Percentiles rank a stretch among this genome's conserved stretches.
Evolutionary conservation across 2,329 filamentous ascomycete species (phyloP).

Genomic region (Scytalidium lignicola): DNA sequence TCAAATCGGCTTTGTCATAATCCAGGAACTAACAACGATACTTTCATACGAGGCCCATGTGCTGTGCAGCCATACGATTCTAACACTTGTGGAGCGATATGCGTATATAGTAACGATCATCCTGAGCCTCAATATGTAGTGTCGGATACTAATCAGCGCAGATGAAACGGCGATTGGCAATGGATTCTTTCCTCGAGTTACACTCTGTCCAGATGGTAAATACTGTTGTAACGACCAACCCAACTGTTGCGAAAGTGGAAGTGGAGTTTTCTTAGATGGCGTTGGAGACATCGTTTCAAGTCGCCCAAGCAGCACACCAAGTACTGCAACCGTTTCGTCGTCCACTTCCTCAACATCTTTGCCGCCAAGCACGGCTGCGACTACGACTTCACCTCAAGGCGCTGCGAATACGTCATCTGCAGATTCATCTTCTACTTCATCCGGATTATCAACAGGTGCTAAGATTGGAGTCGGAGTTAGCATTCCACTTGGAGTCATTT

Average conservation of each 20-base stretch:
- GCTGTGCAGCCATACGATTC: background rate
- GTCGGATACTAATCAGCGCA: background rate
- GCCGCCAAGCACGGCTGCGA: background rate
- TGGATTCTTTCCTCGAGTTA: constrained; percentile 2
- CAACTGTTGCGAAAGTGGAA: constrained; percentile 1
- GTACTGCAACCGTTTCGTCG: background rate
- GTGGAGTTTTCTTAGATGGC: constrained; percentile 1
- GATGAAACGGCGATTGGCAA: constrained; percentile 1
- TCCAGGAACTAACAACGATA: background rate
- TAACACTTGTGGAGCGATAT: constrained; percentile 1
- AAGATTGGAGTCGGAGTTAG: constrained; percentile 7
- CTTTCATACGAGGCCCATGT: constrained; percentile 4
- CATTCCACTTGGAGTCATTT: constrained; percentile 6
- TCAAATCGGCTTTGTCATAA: constrained; percentile 4
- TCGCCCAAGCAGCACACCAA: background rate
- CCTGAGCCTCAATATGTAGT: background rate
- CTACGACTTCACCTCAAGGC: background rate
- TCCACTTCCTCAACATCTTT: background rate
- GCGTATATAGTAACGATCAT: constrained; percentile 4
- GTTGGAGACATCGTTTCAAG: background rate
- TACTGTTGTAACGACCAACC: constrained; percentile 5
- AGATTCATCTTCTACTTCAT: background rate
- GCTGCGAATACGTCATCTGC: background rate
- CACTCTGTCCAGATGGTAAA: constrained; percentile 4
- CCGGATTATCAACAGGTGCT: constrained; percentile 1